Evolutionary conservation across 2,329 filamentous ascomycete species (phyloP).

Genomic region (Pseudogymnoascus verrucosus): DNA sequence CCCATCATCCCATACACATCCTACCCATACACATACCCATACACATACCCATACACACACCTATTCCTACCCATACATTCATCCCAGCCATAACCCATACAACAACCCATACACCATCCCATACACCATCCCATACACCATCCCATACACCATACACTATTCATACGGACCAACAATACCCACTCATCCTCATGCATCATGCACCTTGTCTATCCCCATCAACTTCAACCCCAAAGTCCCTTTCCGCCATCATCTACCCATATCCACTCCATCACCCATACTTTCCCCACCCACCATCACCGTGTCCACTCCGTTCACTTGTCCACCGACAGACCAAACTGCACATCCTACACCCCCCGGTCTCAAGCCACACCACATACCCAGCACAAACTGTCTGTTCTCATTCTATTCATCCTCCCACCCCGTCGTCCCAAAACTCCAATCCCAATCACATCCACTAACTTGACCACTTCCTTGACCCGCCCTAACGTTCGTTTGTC

Average conservation of each 20-base stretch:
- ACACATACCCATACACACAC: too few relatives aligned
- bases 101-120: background rate
- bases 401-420: background rate
- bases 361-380: background rate
- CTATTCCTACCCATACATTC: background rate
- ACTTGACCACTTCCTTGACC: slow-evolving; percentile 2
- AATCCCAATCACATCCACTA: slow-evolving; percentile 5
- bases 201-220: slow-evolving; percentile 6
- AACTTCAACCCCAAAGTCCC: slow-evolving; percentile 7
- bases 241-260: background rate
- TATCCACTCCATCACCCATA: background rate
- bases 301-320: background rate
- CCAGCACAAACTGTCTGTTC: background rate
- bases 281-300: background rate
- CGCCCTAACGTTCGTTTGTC: slow-evolving; percentile 7
- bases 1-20: background rate
- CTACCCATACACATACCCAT: background rate
- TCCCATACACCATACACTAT: background rate
- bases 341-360: background rate
- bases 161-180: background rate
- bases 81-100: background rate
- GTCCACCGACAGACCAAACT: background rate
- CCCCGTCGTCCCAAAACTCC: background rate
- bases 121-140: background rate
- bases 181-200: slow-evolving; percentile 4